Base-by-base conservation (phyloP, 2,329 filamentous ascomycete genomes). In the Alternaria conjuncta region DNA sequence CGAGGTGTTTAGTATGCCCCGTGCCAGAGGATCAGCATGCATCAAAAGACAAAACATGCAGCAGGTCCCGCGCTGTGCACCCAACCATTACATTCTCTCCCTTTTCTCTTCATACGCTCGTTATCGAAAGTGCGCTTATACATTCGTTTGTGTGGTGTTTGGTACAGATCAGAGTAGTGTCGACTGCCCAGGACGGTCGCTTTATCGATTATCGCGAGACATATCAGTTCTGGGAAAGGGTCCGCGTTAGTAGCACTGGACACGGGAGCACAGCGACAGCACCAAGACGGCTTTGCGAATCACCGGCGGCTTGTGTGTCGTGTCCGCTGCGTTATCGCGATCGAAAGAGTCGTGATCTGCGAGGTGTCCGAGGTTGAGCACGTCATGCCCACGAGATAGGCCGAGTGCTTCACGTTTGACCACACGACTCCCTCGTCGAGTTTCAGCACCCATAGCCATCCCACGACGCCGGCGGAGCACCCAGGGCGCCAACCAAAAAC, bases 1-100 rank as follows among this genome's bases (percentile, higher is more conserved):
- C 65, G 55, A 64, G 57, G 56, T 72, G 63, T 73, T 75, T 71
- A 71, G 61, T 69, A 70, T 71, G 73, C 65, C 66, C 66, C 63
- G 68, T 70, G 68, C 60, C 69, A 67, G 71, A 61, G 73, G 74
- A 77, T 75, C 72, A 75, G 68, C 73, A 63, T 60, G 61, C 65
- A 64, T 44, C 45, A 64, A 66, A 69, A 60, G 69, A 69, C 63
- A 67, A 70, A 72, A 73, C 67, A 68, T 69, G 56, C 70, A 66
- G 60, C 58, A 26, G 57, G 56, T 63, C 64, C 58, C 28, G 50
- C 63, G 63, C 46, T 59, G 61, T 68, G 64, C 70, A 67, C 65
- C 63, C 66, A 56, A 50, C 61, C 63, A 51, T 51, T 32, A 59
- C 57, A 53, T 61, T 68, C 60, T 68, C 58, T 61, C 54, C 23